Evolutionary conservation across 1,284 basidiomycete species (phyloP), one percentile per base, ranked within the genome.

Genomic region (Meira nashicola): DNA sequence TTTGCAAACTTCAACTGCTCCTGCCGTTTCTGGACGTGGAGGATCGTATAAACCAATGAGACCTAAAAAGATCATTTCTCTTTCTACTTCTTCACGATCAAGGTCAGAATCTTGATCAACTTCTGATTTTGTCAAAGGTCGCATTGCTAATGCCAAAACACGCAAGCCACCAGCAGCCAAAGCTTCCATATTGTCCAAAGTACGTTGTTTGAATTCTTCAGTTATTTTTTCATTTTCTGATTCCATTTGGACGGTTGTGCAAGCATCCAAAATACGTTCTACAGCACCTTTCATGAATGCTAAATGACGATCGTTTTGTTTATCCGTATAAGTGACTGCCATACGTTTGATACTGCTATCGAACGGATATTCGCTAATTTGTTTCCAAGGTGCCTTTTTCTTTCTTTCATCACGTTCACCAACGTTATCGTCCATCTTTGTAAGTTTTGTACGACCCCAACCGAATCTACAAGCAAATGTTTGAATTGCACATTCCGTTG

Each of bases 401-500:
- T 66, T 63, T 14, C 52, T 65, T 10, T 59, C 68, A 15, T 43
- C 58, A 17, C 19, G 11, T 39, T 67, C 64, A 57, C 66, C 39
- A 17, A 25, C 39, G 15, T 57, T 44, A 39, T 58, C 56, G 33
- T 51, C 58, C 19, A 41, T 47, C 60, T 76, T 71, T 25, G 71
- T 70, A 15, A 76, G 64, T 44, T 58, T 54, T 23, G 56, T 39
- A 9, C 70, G 60, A 25, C 62, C 66, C 74, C 71, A 75, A 33
- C 65, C 71, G 60, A 80, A 80, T 11, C 79, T 68, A 64, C 83
- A 82, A 0, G 84, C 84, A 56, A 85, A 84, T 7, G 86, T 86
- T 74, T 87, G 86, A 6, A 87, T 81, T 0, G 86, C 85, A 51
- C 78, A 77, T 57, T 81, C 80, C 15, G 87, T 88, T 1, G 86